Base-by-base conservation (phyloP, 225 moss, liverwort and hornwort species). In the Climacium dendroides region DNA sequence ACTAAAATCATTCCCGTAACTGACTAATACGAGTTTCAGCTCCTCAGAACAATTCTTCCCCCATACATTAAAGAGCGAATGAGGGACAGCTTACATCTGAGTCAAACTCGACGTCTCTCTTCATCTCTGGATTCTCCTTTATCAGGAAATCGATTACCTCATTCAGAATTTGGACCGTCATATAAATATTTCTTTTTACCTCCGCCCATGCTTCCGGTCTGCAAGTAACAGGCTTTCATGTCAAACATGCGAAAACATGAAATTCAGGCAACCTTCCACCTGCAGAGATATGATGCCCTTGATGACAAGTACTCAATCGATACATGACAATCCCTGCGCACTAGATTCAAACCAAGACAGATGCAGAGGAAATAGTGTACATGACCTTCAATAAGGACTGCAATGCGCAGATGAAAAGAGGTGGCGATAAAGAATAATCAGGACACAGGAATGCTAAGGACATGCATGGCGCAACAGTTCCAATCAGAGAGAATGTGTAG, bases 121-220 rank as follows among this genome's bases (percentile, higher is more conserved):
- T 87, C 25, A 85, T 94, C 53, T 93, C 93, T 78, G 96, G 93
- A 70, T 93, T 86, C 82, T 98, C 95, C 86, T 87, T 92, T 37
- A 91, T 94, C 71, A 94, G 86, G 66, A 92, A 94, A 89, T 98
- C 91, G 30, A 98, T 53, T 35, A 96, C 96, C 86, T 96, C 95
- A 87, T 98, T 96, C 84, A 98, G 85, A 78, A 96, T 93, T 55
- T 89, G 88, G 43, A 94, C 94, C 75, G 93, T 95, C 78, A 92
- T 82, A 83, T 93, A 93, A 30, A 95, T 92, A 80, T 94, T 98
- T 79, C 95, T 94, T 95, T 94, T 91, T 67, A 84, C 69, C 86
- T 96, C 94, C n/a, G 86, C 87, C 89, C 94, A 93, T 32, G 1
- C 79, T 82, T 94, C 94, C 60, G 90, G 84, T 81, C 97, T 97